A percentile compares a stretch with the other conserved stretches of the same genome.
These are phyloP conservation scores for Ilyonectria robusta DNA, from an alignment of 2,329 filamentous ascomycete genomes.

Conservation along the genomic window DNA sequence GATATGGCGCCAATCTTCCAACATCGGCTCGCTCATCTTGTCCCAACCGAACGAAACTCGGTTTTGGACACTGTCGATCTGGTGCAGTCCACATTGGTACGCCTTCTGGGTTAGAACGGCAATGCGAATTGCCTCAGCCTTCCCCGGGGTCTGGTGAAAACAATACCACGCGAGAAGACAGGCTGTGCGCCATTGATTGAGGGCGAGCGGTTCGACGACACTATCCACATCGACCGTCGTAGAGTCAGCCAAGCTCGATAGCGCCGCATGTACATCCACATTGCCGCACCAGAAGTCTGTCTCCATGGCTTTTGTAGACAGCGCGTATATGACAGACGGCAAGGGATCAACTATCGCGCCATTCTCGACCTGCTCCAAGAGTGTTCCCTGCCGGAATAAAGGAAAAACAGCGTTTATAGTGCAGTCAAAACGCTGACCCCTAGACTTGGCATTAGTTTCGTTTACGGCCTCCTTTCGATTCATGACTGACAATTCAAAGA, in stretches of 20 bases:
- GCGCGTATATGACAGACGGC: not conserved
- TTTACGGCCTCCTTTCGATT: not conserved
- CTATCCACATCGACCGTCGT: not conserved
- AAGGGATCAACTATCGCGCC: not conserved
- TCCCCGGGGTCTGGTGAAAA: not conserved
- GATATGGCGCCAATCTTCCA: not conserved
- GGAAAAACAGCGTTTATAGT: not conserved
- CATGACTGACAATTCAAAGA: not conserved
- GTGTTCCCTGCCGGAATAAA: not conserved
- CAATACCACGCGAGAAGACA: not conserved
- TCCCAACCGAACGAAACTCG: not conserved
- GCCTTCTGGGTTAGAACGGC: not conserved
- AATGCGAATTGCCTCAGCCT: not conserved
- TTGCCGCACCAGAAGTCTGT: not conserved
- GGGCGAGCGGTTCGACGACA: not conserved
- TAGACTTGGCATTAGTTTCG: not conserved
- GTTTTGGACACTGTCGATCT: not conserved
- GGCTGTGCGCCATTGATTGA: not conserved
- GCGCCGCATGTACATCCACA: not conserved
- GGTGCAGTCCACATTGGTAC: not conserved
- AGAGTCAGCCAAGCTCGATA: not conserved
- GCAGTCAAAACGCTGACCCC: not conserved
- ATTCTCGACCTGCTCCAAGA: not conserved
- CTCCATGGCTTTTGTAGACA: not conserved
- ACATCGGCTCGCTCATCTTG: not conserved